A percentile compares a stretch with the other conserved stretches of the same genome.
Evolutionary conservation across 2,329 filamentous ascomycete species (phyloP).

Genomic region (Ophiostoma populinum): DNA sequence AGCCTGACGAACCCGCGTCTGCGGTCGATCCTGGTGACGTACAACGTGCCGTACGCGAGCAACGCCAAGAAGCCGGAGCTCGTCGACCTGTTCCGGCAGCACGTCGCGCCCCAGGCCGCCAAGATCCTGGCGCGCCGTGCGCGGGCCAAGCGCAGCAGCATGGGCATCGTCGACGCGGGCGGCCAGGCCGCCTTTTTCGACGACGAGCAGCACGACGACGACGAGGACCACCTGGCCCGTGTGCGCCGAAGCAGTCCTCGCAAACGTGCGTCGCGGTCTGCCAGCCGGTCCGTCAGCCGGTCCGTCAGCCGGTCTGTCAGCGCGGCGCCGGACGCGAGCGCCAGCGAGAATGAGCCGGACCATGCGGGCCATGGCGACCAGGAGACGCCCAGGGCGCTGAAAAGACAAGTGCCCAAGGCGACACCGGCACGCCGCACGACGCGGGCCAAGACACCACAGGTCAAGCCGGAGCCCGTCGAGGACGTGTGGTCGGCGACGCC

Average conservation of each 20-base stretch:
- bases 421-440: no score
- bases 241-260: slow-evolving; percentile 27
- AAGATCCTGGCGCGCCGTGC: slow-evolving; percentile 60
- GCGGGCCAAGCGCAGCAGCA: slow-evolving; percentile 69
- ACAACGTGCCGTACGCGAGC: slow-evolving; percentile 71
- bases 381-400: no score
- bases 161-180: slow-evolving; percentile 58
- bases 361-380: no score
- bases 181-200: slow-evolving; percentile 16
- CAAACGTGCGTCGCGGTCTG: slow-evolving; percentile 36
- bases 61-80: slow-evolving; percentile 86
- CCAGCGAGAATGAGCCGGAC: slow-evolving; percentile 34
- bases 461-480: slow-evolving; percentile 37
- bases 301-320: slow-evolving; percentile 25
- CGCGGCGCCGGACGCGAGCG: slow-evolving; percentile 20
- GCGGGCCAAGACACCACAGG: slow-evolving; percentile 33
- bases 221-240: slow-evolving; percentile 21
- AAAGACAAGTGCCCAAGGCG: no score
- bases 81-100: slow-evolving; percentile 63
- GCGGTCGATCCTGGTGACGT: slow-evolving; percentile 77
- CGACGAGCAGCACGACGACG: slow-evolving; percentile 32
- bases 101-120: slow-evolving; percentile 61
- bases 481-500: slow-evolving; percentile 24
- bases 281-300: slow-evolving; percentile 22
- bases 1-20: slow-evolving; percentile 74